Percentiles rank a stretch among this genome's conserved stretches.
Conservation (phyloP, 805 yeast species). For the Cyberlindnera sargentensis region DNA sequence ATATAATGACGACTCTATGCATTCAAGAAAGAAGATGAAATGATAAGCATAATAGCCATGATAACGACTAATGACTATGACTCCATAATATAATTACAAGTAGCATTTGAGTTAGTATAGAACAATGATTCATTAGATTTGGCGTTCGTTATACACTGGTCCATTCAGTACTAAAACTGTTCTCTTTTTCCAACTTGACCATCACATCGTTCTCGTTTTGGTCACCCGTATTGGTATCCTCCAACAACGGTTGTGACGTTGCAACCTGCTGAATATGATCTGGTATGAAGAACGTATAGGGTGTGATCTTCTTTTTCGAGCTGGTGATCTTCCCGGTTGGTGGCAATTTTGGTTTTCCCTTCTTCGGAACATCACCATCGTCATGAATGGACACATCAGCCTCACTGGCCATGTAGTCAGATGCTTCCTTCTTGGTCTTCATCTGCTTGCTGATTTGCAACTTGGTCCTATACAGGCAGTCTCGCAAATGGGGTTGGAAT, state of each 20-base stretch:
- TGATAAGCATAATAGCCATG: not conserved
- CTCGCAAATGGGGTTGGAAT: constrained; percentile 47
- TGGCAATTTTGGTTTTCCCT: constrained; percentile 71
- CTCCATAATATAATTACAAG: not conserved
- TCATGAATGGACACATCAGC: constrained; percentile 55
- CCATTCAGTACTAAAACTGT: not conserved
- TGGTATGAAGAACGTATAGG: constrained; percentile 47
- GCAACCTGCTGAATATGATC: constrained; percentile 15
- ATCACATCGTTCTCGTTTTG: not conserved
- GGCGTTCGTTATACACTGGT: not conserved
- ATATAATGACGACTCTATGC: constrained; percentile 15
- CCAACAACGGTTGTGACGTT: too few species aligned
- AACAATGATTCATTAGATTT: not conserved
- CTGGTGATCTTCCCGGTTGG: constrained; percentile 82
- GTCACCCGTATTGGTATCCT: not conserved
- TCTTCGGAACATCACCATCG: constrained; percentile 80
- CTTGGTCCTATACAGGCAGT: constrained; percentile 36
- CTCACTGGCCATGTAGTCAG: constrained; percentile 24
- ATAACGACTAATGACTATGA: not conserved
- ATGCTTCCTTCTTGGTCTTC: constrained; percentile 19
- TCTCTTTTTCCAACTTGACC: too few species aligned
- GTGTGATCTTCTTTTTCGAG: constrained; percentile 54
- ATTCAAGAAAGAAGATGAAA: constrained; percentile 22
- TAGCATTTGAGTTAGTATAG: not conserved
- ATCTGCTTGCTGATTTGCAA: constrained; percentile 32